Conservation (phyloP, 805 yeast species). For the Hanseniaspora mollemarum region DNA sequence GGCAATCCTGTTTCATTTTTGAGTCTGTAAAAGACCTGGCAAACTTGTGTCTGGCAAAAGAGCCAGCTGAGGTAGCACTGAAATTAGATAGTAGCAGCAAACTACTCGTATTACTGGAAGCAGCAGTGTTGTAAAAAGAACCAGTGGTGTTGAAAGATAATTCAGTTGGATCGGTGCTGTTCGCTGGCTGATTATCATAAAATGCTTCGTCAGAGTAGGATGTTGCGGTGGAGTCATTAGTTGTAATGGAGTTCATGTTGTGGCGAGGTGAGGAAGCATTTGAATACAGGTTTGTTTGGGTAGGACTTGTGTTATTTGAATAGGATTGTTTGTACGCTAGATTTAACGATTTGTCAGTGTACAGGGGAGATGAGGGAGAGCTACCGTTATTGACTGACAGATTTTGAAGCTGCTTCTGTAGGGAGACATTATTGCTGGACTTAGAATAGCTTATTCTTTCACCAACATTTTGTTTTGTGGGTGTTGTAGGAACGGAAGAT, state of each 20-base stretch:
- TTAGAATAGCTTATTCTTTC: slow-evolving; percentile 12
- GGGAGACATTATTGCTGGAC: neutral
- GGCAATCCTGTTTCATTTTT: slow-evolving; percentile 16
- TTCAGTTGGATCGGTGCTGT: slow-evolving; percentile 16
- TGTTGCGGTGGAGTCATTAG: slow-evolving; percentile 12
- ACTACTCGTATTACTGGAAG: slow-evolving; percentile 30
- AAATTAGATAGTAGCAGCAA: slow-evolving; percentile 46
- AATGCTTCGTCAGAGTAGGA: slow-evolving; percentile 15
- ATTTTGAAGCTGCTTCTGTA: neutral
- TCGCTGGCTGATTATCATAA: neutral
- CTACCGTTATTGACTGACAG: neutral
- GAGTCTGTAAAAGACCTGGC: slow-evolving; percentile 33
- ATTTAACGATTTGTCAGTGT: slow-evolving; percentile 4
- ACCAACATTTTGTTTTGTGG: slow-evolving; percentile 2
- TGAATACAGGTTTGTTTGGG: neutral
- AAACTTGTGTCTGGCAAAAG: slow-evolving; percentile 61
- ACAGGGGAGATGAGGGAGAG: neutral
- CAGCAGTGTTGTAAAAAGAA: slow-evolving; percentile 40
- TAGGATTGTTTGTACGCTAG: slow-evolving; percentile 9
- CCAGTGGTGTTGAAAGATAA: slow-evolving; percentile 34
- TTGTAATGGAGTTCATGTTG: slow-evolving; percentile 17
- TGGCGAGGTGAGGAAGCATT: neutral
- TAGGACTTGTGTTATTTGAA: slow-evolving; percentile 5
- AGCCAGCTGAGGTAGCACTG: slow-evolving; percentile 84
- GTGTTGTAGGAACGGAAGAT: slow-evolving; percentile 10